Evolutionary conservation across 2,329 filamentous ascomycete species (phyloP).

Genomic region (Colletotrichum australisinense): DNA sequence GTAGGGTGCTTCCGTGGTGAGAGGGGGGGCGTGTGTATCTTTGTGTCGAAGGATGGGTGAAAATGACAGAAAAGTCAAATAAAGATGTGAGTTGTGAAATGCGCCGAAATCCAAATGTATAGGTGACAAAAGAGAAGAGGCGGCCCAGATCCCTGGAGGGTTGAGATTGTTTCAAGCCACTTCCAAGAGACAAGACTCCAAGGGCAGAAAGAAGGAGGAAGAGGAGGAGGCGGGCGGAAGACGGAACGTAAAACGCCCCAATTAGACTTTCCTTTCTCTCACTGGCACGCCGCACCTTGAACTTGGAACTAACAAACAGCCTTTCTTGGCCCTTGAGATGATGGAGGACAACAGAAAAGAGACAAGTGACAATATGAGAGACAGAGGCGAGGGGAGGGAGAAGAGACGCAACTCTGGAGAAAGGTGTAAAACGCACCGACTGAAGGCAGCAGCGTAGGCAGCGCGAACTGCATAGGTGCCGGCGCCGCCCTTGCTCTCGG

Average conservation of each 20-base stretch:
- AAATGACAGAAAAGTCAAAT: neutral
- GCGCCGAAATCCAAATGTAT: slow-evolving; percentile 2
- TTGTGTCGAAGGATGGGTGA: neutral
- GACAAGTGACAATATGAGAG: neutral
- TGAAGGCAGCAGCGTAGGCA: slow-evolving; percentile 80
- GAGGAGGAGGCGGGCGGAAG: neutral
- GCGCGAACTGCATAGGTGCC: slow-evolving; percentile 72
- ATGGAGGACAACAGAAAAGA: slow-evolving; percentile 20
- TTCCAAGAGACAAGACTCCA: neutral
- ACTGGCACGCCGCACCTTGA: neutral
- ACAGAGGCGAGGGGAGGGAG: slow-evolving; percentile 16
- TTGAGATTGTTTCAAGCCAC: slow-evolving; percentile 19
- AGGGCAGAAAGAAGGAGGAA: neutral
- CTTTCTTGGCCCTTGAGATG: neutral
- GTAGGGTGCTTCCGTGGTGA: neutral
- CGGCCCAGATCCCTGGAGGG: slow-evolving; percentile 16
- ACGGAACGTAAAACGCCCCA: slow-evolving; percentile 3
- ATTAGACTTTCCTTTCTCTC: slow-evolving; percentile 11
- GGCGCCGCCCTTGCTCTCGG: slow-evolving; percentile 49
- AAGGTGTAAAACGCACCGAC: slow-evolving; percentile 63
- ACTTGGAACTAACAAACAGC: neutral
- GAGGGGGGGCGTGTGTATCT: neutral
- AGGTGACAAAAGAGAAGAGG: neutral
- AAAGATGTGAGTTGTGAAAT: slow-evolving; percentile 3
- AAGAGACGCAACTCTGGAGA: neutral